phyloP scores from a whole-genome alignment of 139 green algal genomes.

The Chlorella sorokiniana region DNA sequence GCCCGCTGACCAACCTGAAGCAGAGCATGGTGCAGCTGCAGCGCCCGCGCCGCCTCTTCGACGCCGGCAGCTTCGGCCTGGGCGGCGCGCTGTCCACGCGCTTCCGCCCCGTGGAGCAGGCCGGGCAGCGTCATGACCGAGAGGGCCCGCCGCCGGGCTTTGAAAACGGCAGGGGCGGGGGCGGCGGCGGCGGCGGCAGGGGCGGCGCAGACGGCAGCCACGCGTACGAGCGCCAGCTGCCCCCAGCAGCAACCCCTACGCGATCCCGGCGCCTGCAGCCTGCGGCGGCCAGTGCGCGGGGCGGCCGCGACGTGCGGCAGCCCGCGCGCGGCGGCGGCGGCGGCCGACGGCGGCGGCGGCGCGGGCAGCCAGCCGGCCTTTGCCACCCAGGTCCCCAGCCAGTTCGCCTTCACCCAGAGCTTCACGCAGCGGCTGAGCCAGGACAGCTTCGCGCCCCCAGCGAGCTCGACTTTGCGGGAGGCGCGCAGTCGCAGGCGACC shows the following conservation, averaged over 20 bases:
- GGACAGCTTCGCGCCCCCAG: slow-evolving; percentile 24
- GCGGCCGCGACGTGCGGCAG: not conserved
- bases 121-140: slow-evolving; percentile 19
- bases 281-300: not conserved
- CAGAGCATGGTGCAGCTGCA: slow-evolving; percentile 84
- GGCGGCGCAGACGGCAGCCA: not conserved
- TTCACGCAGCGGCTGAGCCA: slow-evolving; percentile 33
- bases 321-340: not conserved
- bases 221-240: slow-evolving; percentile 25
- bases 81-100: slow-evolving; percentile 46
- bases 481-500: not conserved
- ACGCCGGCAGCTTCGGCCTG: slow-evolving; percentile 73
- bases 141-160: not conserved
- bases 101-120: slow-evolving; percentile 45
- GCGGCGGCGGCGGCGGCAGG: not conserved
- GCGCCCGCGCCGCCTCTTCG: slow-evolving; percentile 70
- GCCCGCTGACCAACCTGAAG: slow-evolving; percentile 92
- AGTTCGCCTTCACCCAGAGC: slow-evolving; percentile 33
- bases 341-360: not conserved
- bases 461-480: slow-evolving; percentile 8
- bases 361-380: slow-evolving; percentile 1
- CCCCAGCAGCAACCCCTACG: slow-evolving; percentile 36
- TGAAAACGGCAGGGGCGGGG: not conserved
- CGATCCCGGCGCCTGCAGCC: slow-evolving; percentile 30
- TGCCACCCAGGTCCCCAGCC: slow-evolving; percentile 1